Evolutionary conservation across 805 yeast species (phyloP).

Genomic region (Saccharomycopsis amapae): DNA sequence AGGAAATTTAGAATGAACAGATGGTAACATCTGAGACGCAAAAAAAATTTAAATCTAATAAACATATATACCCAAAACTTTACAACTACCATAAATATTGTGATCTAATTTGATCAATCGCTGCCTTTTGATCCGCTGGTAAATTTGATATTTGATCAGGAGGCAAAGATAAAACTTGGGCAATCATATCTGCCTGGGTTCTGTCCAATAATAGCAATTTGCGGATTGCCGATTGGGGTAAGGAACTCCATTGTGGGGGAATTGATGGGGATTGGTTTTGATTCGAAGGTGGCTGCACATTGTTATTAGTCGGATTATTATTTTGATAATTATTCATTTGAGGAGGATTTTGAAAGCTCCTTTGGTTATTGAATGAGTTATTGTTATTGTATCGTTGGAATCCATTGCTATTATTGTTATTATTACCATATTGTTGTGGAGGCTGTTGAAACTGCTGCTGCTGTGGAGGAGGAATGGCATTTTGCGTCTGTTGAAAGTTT

Average conservation of each 20-base stretch:
- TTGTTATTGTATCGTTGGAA: conserved; percentile 56
- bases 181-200: conserved; percentile 17
- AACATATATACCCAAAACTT: not conserved
- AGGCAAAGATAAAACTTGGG: conserved; percentile 12
- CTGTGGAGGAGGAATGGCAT: conserved; percentile 40
- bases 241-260: conserved; percentile 16
- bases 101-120: conserved; percentile 12
- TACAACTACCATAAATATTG: conserved; percentile 13
- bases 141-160: conserved; percentile 7
- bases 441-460: conserved; percentile 58
- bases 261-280: not conserved
- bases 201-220: conserved; percentile 12
- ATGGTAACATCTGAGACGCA: not conserved
- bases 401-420: too few relatives aligned
- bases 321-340: not conserved
- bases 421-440: too few relatives aligned
- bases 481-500: conserved; percentile 30
- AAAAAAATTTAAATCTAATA: not conserved
- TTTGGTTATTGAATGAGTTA: not conserved
- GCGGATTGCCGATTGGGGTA: conserved; percentile 7
- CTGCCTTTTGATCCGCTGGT: conserved; percentile 16
- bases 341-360: too few relatives aligned
- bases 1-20: not conserved
- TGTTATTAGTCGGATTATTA: not conserved
- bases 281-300: not conserved